phyloP scores from a whole-genome alignment of 2,329 filamentous ascomycete species.

The Fusarium bulbicola region DNA sequence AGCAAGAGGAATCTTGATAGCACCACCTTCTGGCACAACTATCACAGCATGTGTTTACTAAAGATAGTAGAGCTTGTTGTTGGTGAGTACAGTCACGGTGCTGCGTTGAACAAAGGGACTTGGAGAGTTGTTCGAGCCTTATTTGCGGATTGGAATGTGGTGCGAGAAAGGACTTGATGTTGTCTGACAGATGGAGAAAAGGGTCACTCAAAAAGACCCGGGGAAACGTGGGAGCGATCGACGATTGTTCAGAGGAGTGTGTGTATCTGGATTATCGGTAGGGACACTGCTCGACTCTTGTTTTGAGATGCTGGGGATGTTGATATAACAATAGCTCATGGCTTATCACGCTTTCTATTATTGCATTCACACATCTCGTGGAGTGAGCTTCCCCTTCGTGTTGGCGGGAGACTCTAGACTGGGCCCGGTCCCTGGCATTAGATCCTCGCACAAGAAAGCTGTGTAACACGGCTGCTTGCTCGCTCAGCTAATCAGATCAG shows the following conservation, averaged over 20 bases:
- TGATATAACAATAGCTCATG: not conserved
- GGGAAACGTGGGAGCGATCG: not conserved
- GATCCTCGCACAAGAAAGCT: not conserved
- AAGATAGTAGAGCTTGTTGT: not conserved
- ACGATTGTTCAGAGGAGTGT: not conserved
- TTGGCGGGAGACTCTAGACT: not conserved
- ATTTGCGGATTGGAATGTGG: not conserved
- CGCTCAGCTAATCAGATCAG: not conserved
- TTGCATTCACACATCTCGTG: not conserved
- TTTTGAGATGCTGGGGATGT: not conserved
- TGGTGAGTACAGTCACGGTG: not conserved
- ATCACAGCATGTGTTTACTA: not conserved
- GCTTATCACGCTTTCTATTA: not conserved
- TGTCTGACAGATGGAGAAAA: not conserved
- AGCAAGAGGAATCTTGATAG: not conserved
- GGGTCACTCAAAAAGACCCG: rapidly evolving
- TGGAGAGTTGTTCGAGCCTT: conserved; percentile 4
- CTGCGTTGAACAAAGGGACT: not conserved
- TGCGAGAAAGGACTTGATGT: not conserved
- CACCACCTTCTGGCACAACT: not conserved
- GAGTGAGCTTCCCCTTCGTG: not conserved
- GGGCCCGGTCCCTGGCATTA: conserved; percentile 23
- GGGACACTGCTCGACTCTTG: not conserved
- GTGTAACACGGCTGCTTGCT: not conserved
- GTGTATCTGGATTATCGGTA: too few relatives aligned